These are phyloP conservation scores for California macrophylla DNA, from an alignment of 441 rosid species.

Conservation along the genomic window DNA sequence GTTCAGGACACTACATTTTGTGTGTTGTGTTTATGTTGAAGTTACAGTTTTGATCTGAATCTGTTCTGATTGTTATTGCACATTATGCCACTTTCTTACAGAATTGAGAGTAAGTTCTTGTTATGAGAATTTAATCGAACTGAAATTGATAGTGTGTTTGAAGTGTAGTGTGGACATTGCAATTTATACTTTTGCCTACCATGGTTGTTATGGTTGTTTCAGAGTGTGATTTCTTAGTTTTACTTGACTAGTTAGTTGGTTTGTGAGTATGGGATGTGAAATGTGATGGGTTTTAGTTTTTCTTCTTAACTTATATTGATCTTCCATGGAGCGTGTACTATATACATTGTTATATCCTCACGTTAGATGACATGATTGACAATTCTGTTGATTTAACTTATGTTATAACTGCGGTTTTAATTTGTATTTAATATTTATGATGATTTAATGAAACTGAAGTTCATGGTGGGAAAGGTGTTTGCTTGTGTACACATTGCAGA, in stretches of 20 bases:
- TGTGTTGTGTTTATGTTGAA: background rate
- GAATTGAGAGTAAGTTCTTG: background rate
- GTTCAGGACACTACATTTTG: background rate
- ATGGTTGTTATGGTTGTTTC: background rate
- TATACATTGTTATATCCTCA: background rate
- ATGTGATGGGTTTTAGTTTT: conserved; percentile 1
- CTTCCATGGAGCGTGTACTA: background rate
- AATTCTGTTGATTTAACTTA: background rate
- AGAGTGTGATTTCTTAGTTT: background rate
- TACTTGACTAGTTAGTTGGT: background rate
- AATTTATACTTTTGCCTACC: background rate
- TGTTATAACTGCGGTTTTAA: background rate
- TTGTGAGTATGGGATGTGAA: background rate
- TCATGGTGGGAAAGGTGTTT: background rate
- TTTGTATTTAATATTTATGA: background rate
- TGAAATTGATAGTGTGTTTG: background rate
- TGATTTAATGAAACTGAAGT: background rate
- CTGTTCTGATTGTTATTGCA: background rate
- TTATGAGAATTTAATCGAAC: background rate
- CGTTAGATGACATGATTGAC: background rate
- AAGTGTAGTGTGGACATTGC: background rate
- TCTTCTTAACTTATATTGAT: background rate
- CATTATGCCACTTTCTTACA: background rate
- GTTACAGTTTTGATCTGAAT: background rate
- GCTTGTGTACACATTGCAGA: background rate